These are phyloP conservation scores for Parafenestella ontariensis DNA, from an alignment of 2,329 filamentous ascomycete species.

Conservation along the genomic window DNA sequence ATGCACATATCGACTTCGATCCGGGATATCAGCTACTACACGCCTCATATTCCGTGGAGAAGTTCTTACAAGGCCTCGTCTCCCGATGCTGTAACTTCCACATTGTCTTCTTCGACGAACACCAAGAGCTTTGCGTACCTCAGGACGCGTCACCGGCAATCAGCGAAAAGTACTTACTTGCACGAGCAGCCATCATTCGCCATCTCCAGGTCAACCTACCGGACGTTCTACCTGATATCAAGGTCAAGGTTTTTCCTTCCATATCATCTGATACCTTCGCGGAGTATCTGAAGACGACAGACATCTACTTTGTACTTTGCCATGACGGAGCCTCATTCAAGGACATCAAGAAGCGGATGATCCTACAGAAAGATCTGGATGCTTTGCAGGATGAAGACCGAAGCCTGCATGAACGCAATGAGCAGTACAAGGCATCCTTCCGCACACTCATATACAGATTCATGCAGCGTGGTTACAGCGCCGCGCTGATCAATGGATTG, in stretches of 20 bases:
- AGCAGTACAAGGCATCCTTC: constrained; percentile 38
- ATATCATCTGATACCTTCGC: constrained; percentile 59
- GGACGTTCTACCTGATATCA: constrained; percentile 49
- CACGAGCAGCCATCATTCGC: constrained; percentile 68
- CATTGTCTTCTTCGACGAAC: constrained; percentile 70
- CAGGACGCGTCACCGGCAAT: constrained; percentile 40
- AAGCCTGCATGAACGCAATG: constrained; percentile 23
- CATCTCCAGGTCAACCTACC: constrained; percentile 63
- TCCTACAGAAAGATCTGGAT: constrained; percentile 25
- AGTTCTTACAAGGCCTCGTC: constrained; percentile 66
- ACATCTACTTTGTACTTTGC: constrained; percentile 72
- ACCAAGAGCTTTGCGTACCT: constrained; percentile 65
- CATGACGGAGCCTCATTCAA: constrained; percentile 64
- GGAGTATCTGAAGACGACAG: constrained; percentile 61
- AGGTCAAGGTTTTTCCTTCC: constrained; percentile 58
- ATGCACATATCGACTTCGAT: constrained; percentile 69
- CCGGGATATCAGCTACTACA: constrained; percentile 74
- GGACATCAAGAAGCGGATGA: constrained; percentile 26
- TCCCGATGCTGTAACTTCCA: constrained; percentile 74
- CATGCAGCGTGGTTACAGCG: constrained; percentile 63
- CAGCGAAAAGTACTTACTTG: constrained; percentile 64
- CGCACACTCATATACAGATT: constrained; percentile 64
- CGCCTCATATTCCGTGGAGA: constrained; percentile 72
- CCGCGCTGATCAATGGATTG: constrained; percentile 69
- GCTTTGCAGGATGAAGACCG: constrained; percentile 26